Evolutionary conservation across 768 basidiomycete species (phyloP).

Genomic region (Hypsizygus marmoreus): DNA sequence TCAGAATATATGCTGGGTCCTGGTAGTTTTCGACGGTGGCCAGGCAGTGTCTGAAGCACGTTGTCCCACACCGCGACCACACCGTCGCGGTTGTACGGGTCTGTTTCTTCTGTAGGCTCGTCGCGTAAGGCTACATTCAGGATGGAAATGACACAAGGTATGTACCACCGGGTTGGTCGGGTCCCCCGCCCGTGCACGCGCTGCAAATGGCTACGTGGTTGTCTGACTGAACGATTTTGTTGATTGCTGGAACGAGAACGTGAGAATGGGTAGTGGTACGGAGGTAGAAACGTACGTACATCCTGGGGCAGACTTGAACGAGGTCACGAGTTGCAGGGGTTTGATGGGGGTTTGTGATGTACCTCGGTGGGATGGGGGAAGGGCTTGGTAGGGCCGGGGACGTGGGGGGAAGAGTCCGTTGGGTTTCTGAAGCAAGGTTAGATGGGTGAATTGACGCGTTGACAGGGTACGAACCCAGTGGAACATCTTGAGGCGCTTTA

Average conservation of each 20-base stretch:
- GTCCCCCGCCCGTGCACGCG: slow-evolving; percentile 45
- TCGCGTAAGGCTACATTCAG: not conserved
- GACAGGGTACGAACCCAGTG: too few species aligned
- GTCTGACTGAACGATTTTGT: slow-evolving; percentile 49
- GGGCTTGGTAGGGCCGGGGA: slow-evolving; percentile 1
- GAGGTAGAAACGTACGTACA: slow-evolving; percentile 28
- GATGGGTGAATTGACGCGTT: slow-evolving; percentile 6
- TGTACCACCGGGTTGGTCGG: slow-evolving; percentile 34
- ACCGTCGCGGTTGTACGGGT: slow-evolving; percentile 49
- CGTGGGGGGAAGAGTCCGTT: slow-evolving; percentile 1
- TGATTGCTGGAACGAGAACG: slow-evolving; percentile 42
- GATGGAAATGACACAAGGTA: not conserved
- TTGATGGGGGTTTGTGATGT: slow-evolving; percentile 5
- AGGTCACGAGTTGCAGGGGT: slow-evolving; percentile 21
- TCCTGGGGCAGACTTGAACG: slow-evolving; percentile 47
- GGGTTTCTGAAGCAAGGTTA: too few species aligned
- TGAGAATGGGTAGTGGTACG: not conserved
- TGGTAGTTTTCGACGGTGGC: slow-evolving; percentile 18
- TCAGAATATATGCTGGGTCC: slow-evolving; percentile 21
- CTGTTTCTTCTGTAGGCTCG: slow-evolving; percentile 27
- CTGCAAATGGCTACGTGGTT: slow-evolving; percentile 46
- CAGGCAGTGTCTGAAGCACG: slow-evolving; percentile 19
- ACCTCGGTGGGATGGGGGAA: slow-evolving; percentile 7
- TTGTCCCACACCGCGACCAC: slow-evolving; percentile 44
- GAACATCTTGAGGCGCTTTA: too few species aligned